phyloP scores from a whole-genome alignment of 371 early-diverging fungal species.

The Mucor indicus region DNA sequence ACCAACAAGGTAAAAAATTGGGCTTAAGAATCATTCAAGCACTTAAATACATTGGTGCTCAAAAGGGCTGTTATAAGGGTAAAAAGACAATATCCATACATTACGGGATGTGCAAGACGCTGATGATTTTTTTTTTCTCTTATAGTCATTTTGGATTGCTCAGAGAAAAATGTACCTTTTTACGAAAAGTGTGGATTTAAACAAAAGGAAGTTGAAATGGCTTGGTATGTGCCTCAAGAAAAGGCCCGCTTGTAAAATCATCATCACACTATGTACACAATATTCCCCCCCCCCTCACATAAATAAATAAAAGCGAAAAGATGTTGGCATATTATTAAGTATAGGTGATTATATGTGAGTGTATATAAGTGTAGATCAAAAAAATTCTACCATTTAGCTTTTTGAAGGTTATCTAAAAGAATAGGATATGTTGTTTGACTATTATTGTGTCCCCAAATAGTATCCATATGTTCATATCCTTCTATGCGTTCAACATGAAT shows the following conservation, averaged over 20 bases:
- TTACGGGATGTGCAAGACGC: too few species aligned
- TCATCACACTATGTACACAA: too few species aligned
- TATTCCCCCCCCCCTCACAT: background rate
- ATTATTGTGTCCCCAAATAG: constrained; percentile 49
- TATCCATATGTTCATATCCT: constrained; percentile 61
- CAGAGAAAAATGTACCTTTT: constrained; percentile 53
- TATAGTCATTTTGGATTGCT: constrained; percentile 49
- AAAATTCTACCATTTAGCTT: constrained; percentile 23
- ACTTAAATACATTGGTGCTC: constrained; percentile 64
- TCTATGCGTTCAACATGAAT: constrained; percentile 47
- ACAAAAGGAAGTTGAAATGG: constrained; percentile 52
- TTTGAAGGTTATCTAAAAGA: constrained; percentile 17
- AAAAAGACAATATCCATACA: background rate
- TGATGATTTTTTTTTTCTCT: background rate
- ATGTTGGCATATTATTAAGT: background rate
- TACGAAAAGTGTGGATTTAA: constrained; percentile 54
- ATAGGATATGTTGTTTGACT: constrained; percentile 36
- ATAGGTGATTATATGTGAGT: background rate
- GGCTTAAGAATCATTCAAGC: constrained; percentile 71
- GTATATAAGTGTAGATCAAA: too few species aligned
- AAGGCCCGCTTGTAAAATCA: constrained; percentile 32
- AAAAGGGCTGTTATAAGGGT: constrained; percentile 70
- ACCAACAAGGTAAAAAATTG: constrained; percentile 90
- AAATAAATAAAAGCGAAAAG: background rate
- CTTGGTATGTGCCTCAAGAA: constrained; percentile 44